Evolutionary conservation across 2,329 filamentous ascomycete genomes (phyloP), one percentile per base, ranked within the genome.

Genomic region (Ceratocystis huliohia): DNA sequence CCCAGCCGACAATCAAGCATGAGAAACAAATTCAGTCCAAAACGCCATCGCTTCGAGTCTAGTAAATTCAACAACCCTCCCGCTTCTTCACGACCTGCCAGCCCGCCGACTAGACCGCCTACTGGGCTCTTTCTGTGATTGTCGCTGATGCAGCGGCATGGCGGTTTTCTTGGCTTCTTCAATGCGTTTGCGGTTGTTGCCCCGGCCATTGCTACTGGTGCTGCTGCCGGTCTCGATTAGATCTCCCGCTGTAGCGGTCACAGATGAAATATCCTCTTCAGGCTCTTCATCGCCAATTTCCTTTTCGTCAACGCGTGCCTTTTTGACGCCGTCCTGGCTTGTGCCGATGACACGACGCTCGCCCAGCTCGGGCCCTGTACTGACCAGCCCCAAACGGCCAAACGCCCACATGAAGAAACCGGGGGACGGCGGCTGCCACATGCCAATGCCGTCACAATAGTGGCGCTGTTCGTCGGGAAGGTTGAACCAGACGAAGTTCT

Each of bases 401-500:
- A 72, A 67, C 0, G 71, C 70, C 69, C 72, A 73, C 5, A 72
- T 70, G 64, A 70, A 71, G 67, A 73, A 72, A 0, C 70, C 69
- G 2, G 69, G 69, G 1, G 69, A 70, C 0, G 74, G 74, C 1
- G 74, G 74, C 17, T 70, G 67, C 71, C 73, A 76, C 50, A 73
- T 72, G 4, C 74, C 74, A 48, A 76, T 72, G 8, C 73, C 74
- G 33, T 71, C 70, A 13, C 72, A 70, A 37, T 74, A 74, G 20
- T 71, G 71, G 0, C 70, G 68, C 64, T 76, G 74, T 0, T 75
- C 73, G n/a, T 72, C 70, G 0, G 74, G 76, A 3, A 77, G 68
- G 41, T 76, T 76, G 0, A 77, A 69, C 74, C 74, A 76, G 25
- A 77, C 75, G 28, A 76, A 74, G 41, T 73, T 71, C 67, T 71